phyloP scores from a whole-genome alignment of 768 basidiomycete species.

The Trametes cingulata region DNA sequence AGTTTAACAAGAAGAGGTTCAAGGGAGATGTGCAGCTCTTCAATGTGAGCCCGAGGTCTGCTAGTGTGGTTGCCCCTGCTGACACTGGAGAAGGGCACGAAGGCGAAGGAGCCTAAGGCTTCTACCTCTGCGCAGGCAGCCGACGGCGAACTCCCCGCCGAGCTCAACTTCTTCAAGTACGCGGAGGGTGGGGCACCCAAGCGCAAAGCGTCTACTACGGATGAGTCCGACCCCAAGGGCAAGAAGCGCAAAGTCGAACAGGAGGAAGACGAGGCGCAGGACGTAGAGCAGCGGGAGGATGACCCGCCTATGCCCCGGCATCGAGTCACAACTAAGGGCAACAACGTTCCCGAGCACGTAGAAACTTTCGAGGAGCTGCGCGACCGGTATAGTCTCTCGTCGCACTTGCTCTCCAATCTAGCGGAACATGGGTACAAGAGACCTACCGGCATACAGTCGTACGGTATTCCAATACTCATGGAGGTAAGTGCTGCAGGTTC shows the following conservation, averaged over 20 bases:
- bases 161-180: conserved; percentile 93
- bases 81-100: conserved; percentile 13
- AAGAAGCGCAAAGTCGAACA: conserved; percentile 37
- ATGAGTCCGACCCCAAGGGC: conserved; percentile 12
- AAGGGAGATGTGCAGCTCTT: conserved; percentile 72
- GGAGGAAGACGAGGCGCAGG: conserved; percentile 22
- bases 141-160: conserved; percentile 64
- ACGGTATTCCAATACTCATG: conserved; percentile 77
- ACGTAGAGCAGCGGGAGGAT: conserved; percentile 27
- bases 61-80: background rate
- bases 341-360: conserved; percentile 60
- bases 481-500: conserved; percentile 49
- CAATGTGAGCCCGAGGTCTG: conserved; percentile 43
- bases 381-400: conserved; percentile 57
- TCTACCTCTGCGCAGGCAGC: conserved; percentile 25
- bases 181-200: conserved; percentile 58
- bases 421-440: conserved; percentile 54
- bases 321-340: conserved; percentile 75
- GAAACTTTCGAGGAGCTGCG: conserved; percentile 60
- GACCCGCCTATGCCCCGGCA: conserved; percentile 45
- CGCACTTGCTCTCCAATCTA: conserved; percentile 67
- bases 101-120: conserved; percentile 4
- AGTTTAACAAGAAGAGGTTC: conserved; percentile 78
- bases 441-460: conserved; percentile 82
- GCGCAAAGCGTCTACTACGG: conserved; percentile 41